Evolutionary conservation across 1,284 basidiomycete genomes (phyloP), one percentile per base, ranked within the genome.

Genomic region (Rhodotorula sp.): DNA sequence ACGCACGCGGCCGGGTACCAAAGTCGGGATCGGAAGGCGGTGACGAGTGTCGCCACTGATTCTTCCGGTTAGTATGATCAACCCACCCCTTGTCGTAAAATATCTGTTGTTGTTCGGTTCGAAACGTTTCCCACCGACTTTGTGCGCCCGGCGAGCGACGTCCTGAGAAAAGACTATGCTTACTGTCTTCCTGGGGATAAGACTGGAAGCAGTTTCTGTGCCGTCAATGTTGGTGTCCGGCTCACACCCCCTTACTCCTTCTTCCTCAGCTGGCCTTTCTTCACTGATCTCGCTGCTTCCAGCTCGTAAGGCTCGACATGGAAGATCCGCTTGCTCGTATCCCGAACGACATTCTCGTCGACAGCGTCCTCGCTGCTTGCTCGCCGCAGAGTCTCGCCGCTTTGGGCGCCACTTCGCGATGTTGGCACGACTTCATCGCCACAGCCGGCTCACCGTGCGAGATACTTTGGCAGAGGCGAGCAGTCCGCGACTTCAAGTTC

Each of bases 341-440:
- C 3, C 73, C 73, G 1, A 37, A 66, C 56, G 73, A 75, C 63
- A 44, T 75, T 0, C 65, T 75, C 17, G 54, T 42, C 37, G 37
- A 42, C 37, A 42, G 37, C 37, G 37, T 42, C 37, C 37, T 42
- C 37, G 10, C 37, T 14, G 37, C 37, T 12, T 42, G 37, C 37
- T 42, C 37, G 37, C 37, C 37, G 37, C 37, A 42, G 12, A 42
- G 3, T 62, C 18, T 48, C 46, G 46, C 46, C 46, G 46, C 46
- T 24, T 42, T 42, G 37, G 46, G 46, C 46, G 46, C 18, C 20
- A 48, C 46, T 48, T 54, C 29, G 53, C 29, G 26, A 54, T 29
- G 53, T 6, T 69, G 66, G 57, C 63, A 63, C 57, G 6, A 2
- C 10, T 69, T 72, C 62, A 10, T 75, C 51, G 54, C 64, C 3